Evolutionary conservation across 345 rosid species (phyloP), one percentile per base, ranked within the genome.

Genomic region (Ceriops zippeliana): DNA sequence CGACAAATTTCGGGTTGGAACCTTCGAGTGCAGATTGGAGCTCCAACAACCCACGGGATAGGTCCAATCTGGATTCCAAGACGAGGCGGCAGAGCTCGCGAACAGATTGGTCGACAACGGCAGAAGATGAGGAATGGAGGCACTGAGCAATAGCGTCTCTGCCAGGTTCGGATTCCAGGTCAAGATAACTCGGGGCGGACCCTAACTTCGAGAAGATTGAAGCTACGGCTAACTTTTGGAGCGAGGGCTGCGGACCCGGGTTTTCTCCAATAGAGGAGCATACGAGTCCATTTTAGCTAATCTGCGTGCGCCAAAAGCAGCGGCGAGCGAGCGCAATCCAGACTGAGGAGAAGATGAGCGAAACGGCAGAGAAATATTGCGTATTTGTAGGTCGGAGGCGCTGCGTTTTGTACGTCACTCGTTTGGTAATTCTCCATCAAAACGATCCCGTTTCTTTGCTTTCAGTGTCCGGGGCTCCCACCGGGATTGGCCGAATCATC

Each of bases 11-110:
- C 26, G 84, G 52, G 57, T 84, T 85, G 70, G 92, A 79, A 20
- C 84, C 98, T 79, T 93, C 97, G 66, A 93, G 88, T 20, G 97
- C 85, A 15, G 97, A 87, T 70, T 87, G 98, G 58, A 90, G 93
- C 80, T 89, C 96, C 71, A 89, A n/a, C 69, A 93, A 75, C 1
- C 85, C 90, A 61, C 81, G 80, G 52, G 92, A 71, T 57, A 84
- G 64, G 60, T 89, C 87, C 51, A 86, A 30, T 60, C 63, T 77
- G 59, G 87, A 83, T 78, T 86, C 90, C 22, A 74, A 77, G 59
- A 90, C 90, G 67, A 93, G 85, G 56, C 89, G 87, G 78, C 97
- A 93, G 52, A 90, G 79, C 84, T 93, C 98, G 65, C 92, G 92
- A 75, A 87, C 93, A 17, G 97, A 76, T 70, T 93, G 97, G 78